Evolutionary conservation across 768 basidiomycete genomes (phyloP).

Genomic region (Agaricus blazei): DNA sequence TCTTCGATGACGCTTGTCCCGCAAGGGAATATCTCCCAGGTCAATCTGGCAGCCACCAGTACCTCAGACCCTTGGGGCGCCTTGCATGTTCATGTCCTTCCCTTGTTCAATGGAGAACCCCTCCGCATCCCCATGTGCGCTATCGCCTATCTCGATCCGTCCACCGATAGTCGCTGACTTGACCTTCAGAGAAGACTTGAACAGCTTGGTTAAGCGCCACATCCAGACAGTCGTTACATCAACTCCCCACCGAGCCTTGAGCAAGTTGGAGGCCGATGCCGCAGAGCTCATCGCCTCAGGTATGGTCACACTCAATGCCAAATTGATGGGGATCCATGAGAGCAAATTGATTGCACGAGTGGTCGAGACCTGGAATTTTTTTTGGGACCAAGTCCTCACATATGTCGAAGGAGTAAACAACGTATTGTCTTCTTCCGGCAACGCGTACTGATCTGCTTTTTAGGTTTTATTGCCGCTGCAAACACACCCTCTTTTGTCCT

Average conservation of each 20-base stretch:
- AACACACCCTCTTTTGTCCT: conserved; percentile 50
- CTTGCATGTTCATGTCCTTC: conserved; percentile 83
- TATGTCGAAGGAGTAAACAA: conserved; percentile 79
- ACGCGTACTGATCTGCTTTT: background rate
- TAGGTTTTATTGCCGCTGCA: conserved; percentile 33
- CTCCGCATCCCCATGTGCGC: conserved; percentile 78
- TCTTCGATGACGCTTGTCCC: conserved; percentile 39
- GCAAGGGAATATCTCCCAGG: conserved; percentile 32
- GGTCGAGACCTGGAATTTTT: conserved; percentile 90
- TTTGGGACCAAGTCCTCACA: conserved; percentile 85
- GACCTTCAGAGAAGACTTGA: conserved; percentile 73
- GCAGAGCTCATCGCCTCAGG: conserved; percentile 80
- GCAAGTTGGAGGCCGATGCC: conserved; percentile 72
- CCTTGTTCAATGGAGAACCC: conserved; percentile 88
- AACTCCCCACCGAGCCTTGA: conserved; percentile 68
- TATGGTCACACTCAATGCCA: conserved; percentile 90
- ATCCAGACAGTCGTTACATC: conserved; percentile 70
- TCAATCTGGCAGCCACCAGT: conserved; percentile 34
- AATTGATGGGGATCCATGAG: conserved; percentile 72
- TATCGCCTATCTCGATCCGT: too few species aligned
- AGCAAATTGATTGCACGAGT: conserved; percentile 71
- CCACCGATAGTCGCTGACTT: conserved; percentile 2
- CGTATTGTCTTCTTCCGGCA: background rate
- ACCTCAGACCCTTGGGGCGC: conserved; percentile 75
- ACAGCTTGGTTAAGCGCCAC: conserved; percentile 73